Evolutionary conservation across 176 grass and related monocot species (phyloP).

Genomic region (Carex cristatella): DNA sequence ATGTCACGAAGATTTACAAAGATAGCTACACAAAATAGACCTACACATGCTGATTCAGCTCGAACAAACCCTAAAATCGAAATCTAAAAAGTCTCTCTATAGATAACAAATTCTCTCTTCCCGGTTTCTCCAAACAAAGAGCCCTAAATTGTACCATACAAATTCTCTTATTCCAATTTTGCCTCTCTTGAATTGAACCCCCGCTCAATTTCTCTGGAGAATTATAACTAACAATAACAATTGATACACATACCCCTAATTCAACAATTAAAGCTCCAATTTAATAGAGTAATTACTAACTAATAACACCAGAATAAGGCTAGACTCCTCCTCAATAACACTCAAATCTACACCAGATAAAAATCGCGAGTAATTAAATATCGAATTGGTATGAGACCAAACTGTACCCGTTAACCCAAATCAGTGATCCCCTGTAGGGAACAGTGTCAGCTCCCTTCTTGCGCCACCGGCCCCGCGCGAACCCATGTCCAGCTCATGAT

Average conservation of each 20-base stretch:
- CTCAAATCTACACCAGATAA: conserved; percentile 23
- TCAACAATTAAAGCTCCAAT: conserved; percentile 25
- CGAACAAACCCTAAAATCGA: conserved; percentile 18
- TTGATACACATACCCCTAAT: conserved; percentile 16
- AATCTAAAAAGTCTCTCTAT: conserved; percentile 13
- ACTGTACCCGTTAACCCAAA: conserved; percentile 14
- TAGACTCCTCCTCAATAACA: conserved; percentile 2
- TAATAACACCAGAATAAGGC: conserved; percentile 16
- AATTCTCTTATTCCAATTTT: conserved; percentile 27
- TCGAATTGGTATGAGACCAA: neutral
- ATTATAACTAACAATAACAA: conserved; percentile 24
- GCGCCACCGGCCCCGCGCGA: conserved; percentile 35
- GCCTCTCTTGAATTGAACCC: neutral
- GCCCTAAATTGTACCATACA: conserved; percentile 8
- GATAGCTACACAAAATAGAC: conserved; percentile 17
- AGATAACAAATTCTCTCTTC: conserved; percentile 5
- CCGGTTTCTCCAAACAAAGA: conserved; percentile 7
- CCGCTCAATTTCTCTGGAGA: neutral
- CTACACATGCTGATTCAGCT: conserved; percentile 19
- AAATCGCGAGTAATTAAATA: neutral
- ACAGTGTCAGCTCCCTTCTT: conserved; percentile 74
- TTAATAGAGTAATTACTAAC: conserved; percentile 23
- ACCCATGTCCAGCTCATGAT: conserved; percentile 57
- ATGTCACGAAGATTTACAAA: conserved; percentile 30
- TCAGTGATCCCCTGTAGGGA: conserved; percentile 78